Percentiles rank a stretch among this genome's conserved stretches.
phyloP scores from a whole-genome alignment of 164 flowering plant species.

The Vitis labrusca region DNA sequence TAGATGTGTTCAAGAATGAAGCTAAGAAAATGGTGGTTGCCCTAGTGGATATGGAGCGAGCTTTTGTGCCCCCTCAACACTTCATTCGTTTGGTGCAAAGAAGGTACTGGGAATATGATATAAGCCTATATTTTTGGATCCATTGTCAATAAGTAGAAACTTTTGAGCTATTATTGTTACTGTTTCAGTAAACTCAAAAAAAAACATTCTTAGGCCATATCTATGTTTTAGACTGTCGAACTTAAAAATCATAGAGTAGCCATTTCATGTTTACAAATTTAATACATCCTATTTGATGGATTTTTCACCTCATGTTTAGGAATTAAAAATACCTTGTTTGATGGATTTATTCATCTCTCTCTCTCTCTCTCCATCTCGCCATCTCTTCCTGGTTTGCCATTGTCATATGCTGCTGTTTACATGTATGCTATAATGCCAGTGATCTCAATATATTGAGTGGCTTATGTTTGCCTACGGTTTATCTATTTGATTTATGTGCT shows the following conservation, averaged over 20 bases:
- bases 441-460: too few species aligned
- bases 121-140: neutral
- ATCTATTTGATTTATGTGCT: conserved; percentile 6
- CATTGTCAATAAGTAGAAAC: neutral
- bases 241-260: neutral
- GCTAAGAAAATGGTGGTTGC: conserved; percentile 99
- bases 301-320: too few species aligned
- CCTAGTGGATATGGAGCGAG: conserved; percentile 98
- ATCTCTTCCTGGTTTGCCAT: neutral
- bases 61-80: conserved; percentile 99
- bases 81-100: conserved; percentile 96
- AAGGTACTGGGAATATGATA: conserved; percentile 43
- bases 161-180: neutral
- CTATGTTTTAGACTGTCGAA: too few species aligned
- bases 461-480: neutral
- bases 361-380: neutral
- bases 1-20: conserved; percentile 83
- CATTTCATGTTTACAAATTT: neutral
- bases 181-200: too few species aligned
- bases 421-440: too few species aligned
- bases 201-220: too few species aligned
- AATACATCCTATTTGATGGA: too few species aligned
- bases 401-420: neutral
- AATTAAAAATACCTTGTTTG: too few species aligned
- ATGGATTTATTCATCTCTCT: too few species aligned